Percentiles rank a stretch among this genome's conserved stretches.
phyloP scores from a whole-genome alignment of 2,329 filamentous ascomycete genomes.

The Colletotrichum melonis region DNA sequence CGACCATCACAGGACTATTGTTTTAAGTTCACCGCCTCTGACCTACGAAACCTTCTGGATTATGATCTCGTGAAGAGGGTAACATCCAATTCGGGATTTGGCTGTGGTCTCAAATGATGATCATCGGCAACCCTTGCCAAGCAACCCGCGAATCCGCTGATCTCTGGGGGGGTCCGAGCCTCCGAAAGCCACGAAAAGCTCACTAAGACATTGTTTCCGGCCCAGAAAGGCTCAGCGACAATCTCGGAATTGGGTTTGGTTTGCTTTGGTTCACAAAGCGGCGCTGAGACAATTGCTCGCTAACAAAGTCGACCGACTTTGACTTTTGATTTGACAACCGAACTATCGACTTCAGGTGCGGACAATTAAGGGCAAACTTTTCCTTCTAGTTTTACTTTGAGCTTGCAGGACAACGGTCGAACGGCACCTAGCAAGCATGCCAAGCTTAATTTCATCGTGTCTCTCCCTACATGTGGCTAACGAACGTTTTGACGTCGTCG shows the following conservation, averaged over 20 bases:
- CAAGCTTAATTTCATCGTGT: background rate
- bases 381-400: background rate
- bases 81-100: background rate
- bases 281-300: background rate
- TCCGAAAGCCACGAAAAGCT: background rate
- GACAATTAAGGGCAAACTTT: background rate
- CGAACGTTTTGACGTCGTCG: background rate
- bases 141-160: conserved; percentile 1
- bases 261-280: background rate
- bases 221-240: background rate
- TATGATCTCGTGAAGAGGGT: background rate
- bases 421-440: background rate
- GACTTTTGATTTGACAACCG: background rate
- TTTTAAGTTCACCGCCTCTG: background rate
- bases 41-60: no score
- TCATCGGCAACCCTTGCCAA: conserved; percentile 1
- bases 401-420: background rate
- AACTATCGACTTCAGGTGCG: background rate
- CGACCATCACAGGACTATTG: background rate
- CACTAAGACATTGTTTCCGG: background rate
- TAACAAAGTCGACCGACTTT: background rate
- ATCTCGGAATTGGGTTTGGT: background rate
- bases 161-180: background rate
- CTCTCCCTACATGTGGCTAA: background rate
- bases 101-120: conserved; percentile 17